Conservation (phyloP, 106 monocot species). For the Triglochin maritima region DNA sequence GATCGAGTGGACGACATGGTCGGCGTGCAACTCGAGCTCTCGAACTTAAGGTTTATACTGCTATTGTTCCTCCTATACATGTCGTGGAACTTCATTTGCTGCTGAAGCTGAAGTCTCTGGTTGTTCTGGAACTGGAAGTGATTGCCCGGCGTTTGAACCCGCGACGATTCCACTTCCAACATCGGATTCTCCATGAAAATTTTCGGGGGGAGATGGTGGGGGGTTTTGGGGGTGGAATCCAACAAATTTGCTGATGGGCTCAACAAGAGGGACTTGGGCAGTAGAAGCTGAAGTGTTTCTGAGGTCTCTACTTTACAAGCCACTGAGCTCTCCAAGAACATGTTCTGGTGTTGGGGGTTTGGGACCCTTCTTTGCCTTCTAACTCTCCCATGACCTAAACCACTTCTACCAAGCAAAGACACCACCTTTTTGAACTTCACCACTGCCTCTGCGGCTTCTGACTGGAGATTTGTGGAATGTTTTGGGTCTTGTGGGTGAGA, state of each 20-base stretch:
- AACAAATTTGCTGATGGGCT: slow-evolving; percentile 9
- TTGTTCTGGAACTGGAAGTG: slow-evolving; percentile 38
- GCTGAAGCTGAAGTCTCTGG: slow-evolving; percentile 26
- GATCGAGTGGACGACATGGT: slow-evolving; percentile 63
- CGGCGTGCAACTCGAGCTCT: slow-evolving; percentile 53
- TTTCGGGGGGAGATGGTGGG: slow-evolving; percentile 21
- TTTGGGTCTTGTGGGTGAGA: slow-evolving; percentile 43
- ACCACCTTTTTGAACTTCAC: slow-evolving; percentile 54
- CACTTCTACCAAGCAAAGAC: slow-evolving; percentile 35
- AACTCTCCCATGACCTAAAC: slow-evolving; percentile 61
- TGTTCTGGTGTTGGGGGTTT: slow-evolving; percentile 27
- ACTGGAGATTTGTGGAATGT: slow-evolving; percentile 24
- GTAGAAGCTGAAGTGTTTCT: slow-evolving; percentile 23
- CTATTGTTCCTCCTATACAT: slow-evolving; percentile 47
- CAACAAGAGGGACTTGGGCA: slow-evolving; percentile 14
- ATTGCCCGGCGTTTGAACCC: neutral
- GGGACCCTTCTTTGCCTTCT: slow-evolving; percentile 29
- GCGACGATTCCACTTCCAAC: slow-evolving; percentile 14
- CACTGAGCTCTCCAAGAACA: slow-evolving; percentile 33
- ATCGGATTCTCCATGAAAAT: slow-evolving; percentile 29
- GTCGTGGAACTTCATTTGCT: slow-evolving; percentile 73
- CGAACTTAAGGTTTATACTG: slow-evolving; percentile 71
- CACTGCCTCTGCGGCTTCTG: slow-evolving; percentile 56
- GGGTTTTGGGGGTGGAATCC: slow-evolving; percentile 3
- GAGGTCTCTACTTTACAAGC: slow-evolving; percentile 1